phyloP scores from a whole-genome alignment of 2,329 filamentous ascomycete species.

The Aspergillus hortae region DNA sequence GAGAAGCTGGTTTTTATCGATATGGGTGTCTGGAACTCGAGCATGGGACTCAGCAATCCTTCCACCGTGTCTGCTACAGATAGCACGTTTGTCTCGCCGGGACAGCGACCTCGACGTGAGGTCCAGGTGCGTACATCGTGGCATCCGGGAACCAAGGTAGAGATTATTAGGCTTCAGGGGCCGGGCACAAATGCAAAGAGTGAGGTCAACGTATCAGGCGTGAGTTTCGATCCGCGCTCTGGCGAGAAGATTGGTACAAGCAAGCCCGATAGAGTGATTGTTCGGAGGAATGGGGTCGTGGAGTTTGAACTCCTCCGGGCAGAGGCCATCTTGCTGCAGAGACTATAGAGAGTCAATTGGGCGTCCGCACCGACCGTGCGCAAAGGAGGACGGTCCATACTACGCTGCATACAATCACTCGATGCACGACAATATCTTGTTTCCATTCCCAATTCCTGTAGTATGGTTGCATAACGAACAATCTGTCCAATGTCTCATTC shows the following conservation, averaged over 20 bases:
- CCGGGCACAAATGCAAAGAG: conserved; percentile 9
- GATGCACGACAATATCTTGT: too few species aligned
- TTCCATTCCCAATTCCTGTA: too few species aligned
- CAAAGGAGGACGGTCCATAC: too few species aligned
- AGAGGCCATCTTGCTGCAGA: conserved; percentile 5
- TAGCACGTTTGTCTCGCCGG: background rate
- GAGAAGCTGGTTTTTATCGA: conserved; percentile 7
- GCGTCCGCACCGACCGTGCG: too few species aligned
- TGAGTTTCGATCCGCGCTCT: background rate
- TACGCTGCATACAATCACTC: too few species aligned
- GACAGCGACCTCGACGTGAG: background rate
- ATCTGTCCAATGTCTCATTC: too few species aligned
- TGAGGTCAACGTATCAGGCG: conserved; percentile 4
- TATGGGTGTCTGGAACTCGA: conserved; percentile 7
- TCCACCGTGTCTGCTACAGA: conserved; percentile 4
- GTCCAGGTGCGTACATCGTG: conserved; percentile 2
- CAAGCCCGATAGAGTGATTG: background rate
- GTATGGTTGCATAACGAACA: too few species aligned
- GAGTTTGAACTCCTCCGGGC: background rate
- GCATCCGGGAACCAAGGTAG: background rate
- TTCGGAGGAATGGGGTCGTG: background rate
- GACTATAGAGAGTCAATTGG: background rate
- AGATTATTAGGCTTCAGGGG: conserved; percentile 3
- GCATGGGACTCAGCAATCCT: conserved; percentile 1
- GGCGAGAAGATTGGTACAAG: background rate